These are phyloP conservation scores for Penstemon davidsonii DNA, from an alignment of 257 asterid genomes.

Conservation along the genomic window DNA sequence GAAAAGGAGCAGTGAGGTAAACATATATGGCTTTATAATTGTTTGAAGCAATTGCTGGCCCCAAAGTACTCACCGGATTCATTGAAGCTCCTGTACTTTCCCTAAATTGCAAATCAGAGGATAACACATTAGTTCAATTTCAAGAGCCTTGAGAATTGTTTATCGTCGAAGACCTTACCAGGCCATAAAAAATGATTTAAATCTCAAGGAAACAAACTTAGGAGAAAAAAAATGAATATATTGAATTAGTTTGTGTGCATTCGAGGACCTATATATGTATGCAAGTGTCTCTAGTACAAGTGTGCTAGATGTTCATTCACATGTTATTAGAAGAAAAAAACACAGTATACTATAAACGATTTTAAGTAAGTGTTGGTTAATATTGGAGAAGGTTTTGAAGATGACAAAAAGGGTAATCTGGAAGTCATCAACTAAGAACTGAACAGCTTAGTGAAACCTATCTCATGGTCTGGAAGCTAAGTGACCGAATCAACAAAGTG, in stretches of 20 bases:
- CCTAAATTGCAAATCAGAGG: conserved; percentile 33
- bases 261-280: not conserved
- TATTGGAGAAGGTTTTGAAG: too few species aligned
- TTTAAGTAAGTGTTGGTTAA: too few species aligned
- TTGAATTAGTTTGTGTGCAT: not conserved
- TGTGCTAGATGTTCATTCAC: not conserved
- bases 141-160: not conserved
- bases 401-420: too few species aligned
- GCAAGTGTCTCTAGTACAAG: not conserved
- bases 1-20: conserved; percentile 72
- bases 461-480: too few species aligned
- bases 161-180: not conserved
- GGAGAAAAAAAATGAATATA: too few species aligned
- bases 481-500: too few species aligned
- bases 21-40: conserved; percentile 76
- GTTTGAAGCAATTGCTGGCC: conserved; percentile 81
- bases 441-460: too few species aligned
- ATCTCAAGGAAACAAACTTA: too few species aligned
- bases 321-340: not conserved
- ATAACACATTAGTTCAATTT: not conserved
- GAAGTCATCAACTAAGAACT: too few species aligned
- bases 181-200: too few species aligned
- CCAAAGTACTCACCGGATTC: conserved; percentile 87
- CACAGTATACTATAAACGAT: not conserved
- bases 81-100: conserved; percentile 81